These are phyloP conservation scores for Cladosporium sp. DNA, from an alignment of 2,329 filamentous ascomycete species.

Conservation along the genomic window DNA sequence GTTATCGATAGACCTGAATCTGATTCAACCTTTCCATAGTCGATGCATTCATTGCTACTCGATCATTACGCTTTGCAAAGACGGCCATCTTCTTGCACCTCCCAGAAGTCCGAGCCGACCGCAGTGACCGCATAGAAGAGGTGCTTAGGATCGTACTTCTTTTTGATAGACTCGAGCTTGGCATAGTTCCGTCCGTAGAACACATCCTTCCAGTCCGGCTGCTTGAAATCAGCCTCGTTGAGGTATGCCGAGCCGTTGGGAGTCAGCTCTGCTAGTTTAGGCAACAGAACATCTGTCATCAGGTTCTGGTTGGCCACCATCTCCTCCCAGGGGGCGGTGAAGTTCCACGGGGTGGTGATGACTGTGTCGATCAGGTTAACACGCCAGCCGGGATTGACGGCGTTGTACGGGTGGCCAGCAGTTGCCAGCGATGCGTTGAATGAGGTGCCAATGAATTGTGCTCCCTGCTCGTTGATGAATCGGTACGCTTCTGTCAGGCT, in stretches of 20 bases:
- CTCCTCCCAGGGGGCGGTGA: constrained; percentile 34
- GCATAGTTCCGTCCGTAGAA: constrained; percentile 43
- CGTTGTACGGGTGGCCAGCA: constrained; percentile 34
- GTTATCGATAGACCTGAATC: too few species aligned
- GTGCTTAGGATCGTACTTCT: constrained; percentile 38
- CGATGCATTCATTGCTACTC: too few species aligned
- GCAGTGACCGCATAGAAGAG: constrained; percentile 40
- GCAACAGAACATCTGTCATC: constrained; percentile 39
- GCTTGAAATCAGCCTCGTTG: constrained; percentile 33
- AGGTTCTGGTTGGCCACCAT: constrained; percentile 34
- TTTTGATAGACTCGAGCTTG: constrained; percentile 35
- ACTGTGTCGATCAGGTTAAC: constrained; percentile 34
- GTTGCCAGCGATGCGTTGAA: constrained; percentile 35
- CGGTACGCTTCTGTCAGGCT: constrained; percentile 32
- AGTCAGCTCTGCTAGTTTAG: constrained; percentile 36
- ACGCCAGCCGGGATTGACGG: constrained; percentile 39
- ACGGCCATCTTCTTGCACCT: constrained; percentile 26
- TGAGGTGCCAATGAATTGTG: constrained; percentile 36
- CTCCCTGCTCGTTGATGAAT: constrained; percentile 32
- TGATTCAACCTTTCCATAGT: too few species aligned
- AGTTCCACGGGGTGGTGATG: constrained; percentile 36
- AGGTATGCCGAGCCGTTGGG: constrained; percentile 37
- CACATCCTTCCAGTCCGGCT: constrained; percentile 37
- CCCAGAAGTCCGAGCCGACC: constrained; percentile 38
- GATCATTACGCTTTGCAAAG: constrained; percentile 1